Conservation (phyloP, 306 rosid genomes). For the Vigna radiata region DNA sequence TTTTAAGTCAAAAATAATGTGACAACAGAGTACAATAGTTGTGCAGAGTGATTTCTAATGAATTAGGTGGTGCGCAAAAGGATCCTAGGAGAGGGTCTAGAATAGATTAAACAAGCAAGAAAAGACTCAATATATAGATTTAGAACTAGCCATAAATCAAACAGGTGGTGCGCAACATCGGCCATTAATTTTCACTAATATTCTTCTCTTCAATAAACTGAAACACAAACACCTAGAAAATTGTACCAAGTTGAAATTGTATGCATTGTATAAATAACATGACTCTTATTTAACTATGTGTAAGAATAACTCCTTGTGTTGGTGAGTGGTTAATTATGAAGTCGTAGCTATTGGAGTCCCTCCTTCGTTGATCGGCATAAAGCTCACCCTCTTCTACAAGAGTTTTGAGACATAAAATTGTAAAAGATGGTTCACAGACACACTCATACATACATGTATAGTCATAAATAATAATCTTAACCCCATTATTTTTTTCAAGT, state of each 20-base stretch:
- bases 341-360: conserved; percentile 70
- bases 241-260: not conserved
- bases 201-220: conserved; percentile 29
- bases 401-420: not conserved
- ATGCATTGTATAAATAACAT: conserved; percentile 39
- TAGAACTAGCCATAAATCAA: conserved; percentile 30
- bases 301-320: conserved; percentile 11
- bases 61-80: no score
- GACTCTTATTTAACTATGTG: conserved; percentile 38
- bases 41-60: no score
- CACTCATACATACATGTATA: not conserved
- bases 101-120: no score
- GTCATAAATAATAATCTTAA: not conserved
- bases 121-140: conserved; percentile 35
- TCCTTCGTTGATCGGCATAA: conserved; percentile 62
- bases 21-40: no score
- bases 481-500: not conserved
- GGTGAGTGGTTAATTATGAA: conserved; percentile 42
- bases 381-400: conserved; percentile 92
- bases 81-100: no score
- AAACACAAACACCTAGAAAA: conserved; percentile 14
- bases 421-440: not conserved
- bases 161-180: not conserved
- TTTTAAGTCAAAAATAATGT: no score
- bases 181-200: conserved; percentile 18